These are phyloP conservation scores for Neurospora sp. DNA, from an alignment of 495 filamentous ascomycete genomes.

Conservation along the genomic window DNA sequence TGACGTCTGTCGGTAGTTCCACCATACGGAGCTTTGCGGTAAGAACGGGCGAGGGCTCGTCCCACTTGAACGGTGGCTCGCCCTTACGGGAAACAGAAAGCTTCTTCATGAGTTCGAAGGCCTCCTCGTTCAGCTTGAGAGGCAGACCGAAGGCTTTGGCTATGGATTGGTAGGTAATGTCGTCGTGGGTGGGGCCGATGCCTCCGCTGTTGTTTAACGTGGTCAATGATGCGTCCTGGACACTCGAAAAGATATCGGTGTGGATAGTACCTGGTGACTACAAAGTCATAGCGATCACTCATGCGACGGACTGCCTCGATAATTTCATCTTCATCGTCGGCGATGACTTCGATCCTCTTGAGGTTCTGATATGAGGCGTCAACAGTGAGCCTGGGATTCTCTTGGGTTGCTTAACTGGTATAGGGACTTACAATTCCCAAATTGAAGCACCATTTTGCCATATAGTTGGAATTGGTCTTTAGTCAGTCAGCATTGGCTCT, in stretches of 20 bases:
- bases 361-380: slow-evolving; percentile 39
- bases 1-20: slow-evolving; percentile 64
- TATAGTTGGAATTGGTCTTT: slow-evolving; percentile 82
- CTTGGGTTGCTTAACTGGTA: too few relatives aligned
- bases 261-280: slow-evolving; percentile 57
- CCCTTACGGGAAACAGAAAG: slow-evolving; percentile 61
- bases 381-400: background rate
- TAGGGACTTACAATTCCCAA: slow-evolving; percentile 54
- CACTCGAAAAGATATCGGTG: background rate
- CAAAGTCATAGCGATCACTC: slow-evolving; percentile 82
- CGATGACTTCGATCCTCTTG: slow-evolving; percentile 84
- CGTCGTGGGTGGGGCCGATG: slow-evolving; percentile 93
- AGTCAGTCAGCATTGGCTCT: background rate
- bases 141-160: slow-evolving; percentile 77
- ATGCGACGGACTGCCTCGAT: slow-evolving; percentile 77
- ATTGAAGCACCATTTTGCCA: slow-evolving; percentile 88
- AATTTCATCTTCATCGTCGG: slow-evolving; percentile 84
- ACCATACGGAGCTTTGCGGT: slow-evolving; percentile 86
- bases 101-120: slow-evolving; percentile 72
- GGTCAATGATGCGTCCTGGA: background rate
- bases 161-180: slow-evolving; percentile 93
- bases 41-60: slow-evolving; percentile 64
- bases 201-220: slow-evolving; percentile 50
- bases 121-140: slow-evolving; percentile 62
- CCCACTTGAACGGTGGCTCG: slow-evolving; percentile 75